These are phyloP conservation scores for Panaeolus papilionaceus DNA, from an alignment of 768 basidiomycete species.

Conservation along the genomic window DNA sequence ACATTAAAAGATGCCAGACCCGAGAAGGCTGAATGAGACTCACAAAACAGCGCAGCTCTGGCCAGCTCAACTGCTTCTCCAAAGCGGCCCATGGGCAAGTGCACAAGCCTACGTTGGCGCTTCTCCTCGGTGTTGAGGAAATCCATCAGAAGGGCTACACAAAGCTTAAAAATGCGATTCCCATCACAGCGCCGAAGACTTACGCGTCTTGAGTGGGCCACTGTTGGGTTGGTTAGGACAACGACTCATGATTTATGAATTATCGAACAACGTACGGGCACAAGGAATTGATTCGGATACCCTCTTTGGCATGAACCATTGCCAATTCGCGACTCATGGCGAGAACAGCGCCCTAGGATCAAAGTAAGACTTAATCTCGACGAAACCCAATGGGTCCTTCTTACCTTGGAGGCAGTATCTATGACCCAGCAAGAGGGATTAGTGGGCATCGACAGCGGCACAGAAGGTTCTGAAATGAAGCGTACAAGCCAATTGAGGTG, in stretches of 20 bases:
- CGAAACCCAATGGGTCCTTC: constrained; percentile 5
- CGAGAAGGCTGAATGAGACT: constrained; percentile 39
- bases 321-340: constrained; percentile 98
- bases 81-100: constrained; percentile 96
- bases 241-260: constrained; percentile 13
- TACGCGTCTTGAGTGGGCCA: constrained; percentile 94
- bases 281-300: constrained; percentile 93
- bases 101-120: constrained; percentile 86
- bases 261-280: constrained; percentile 76
- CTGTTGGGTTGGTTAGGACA: constrained; percentile 44
- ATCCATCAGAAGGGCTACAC: constrained; percentile 92
- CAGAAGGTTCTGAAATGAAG: constrained; percentile 15
- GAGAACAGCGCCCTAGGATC: constrained; percentile 85
- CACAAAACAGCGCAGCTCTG: constrained; percentile 90
- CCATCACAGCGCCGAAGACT: constrained; percentile 33
- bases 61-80: constrained; percentile 97
- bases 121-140: constrained; percentile 98
- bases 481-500: constrained; percentile 93
- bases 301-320: constrained; percentile 97
- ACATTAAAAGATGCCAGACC: constrained; percentile 21
- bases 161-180: constrained; percentile 23
- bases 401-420: constrained; percentile 95
- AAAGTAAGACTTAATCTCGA: constrained; percentile 15
- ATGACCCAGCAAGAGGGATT: constrained; percentile 16
- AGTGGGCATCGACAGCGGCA: constrained; percentile 17